Base-by-base conservation (phyloP, 176 grass and related monocot species). In the Puccinellia tenuiflora region DNA sequence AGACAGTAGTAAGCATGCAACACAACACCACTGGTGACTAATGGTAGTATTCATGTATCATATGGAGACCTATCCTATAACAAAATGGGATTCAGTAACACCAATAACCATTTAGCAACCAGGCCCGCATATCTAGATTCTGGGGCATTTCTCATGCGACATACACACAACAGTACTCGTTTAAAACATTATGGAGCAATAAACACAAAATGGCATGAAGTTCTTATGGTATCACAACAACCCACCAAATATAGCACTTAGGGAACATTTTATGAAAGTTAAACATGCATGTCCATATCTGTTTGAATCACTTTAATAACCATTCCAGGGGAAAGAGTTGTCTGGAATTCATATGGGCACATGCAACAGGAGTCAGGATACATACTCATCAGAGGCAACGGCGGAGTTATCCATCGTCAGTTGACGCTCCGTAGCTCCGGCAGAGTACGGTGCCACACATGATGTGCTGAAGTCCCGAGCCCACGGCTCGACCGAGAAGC, bases 391-490 rank as follows among this genome's bases (percentile, higher is more conserved):
- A 69, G 90, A 81, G 69, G 88, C 68, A 59, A 28, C 26, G 0
- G 81, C 33, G 52, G 92, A 93, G 71, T 67, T 90, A 39, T 83
- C 86, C 65, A 75, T 88, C 2, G 93, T 89, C 17, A 98, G 57
- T 2, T 98, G 89, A 67, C 82, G 66, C 64, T 88, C 93, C 75
- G 91, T 88, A 24, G 89, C 87, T 61, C 91, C 91, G 22, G 87
- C 84, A 79, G 89, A 93, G 75, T 83, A 96, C 15, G 93, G 85
- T 1, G 87, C 73, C 15, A 39, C 76, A 83, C 89, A 91, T 2
- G 78, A 89, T 1, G 68, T 78, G 60, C 60, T 83, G 37, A 92
- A 92, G 40, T 85, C 73, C 50, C 65, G 83, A 47, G 60, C 16
- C 87, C 89, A 87, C 31, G 72, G 89, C 34, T 88, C 61, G 33